Evolutionary conservation across 495 filamentous ascomycete genomes (phyloP).

Genomic region (Hypoxylon trugodes): DNA sequence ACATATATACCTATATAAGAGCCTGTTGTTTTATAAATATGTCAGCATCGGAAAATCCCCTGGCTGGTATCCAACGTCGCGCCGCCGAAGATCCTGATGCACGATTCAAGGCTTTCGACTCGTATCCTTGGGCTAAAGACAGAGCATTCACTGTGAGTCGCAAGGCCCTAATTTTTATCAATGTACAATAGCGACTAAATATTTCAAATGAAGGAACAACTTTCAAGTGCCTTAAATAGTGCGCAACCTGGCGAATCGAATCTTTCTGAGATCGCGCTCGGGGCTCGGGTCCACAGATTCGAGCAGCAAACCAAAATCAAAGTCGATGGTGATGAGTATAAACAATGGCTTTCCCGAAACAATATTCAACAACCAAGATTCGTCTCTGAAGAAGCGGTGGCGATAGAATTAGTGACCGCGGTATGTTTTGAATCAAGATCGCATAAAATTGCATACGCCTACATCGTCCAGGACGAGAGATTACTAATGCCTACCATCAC

Average conservation of each 20-base stretch:
- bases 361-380: constrained; percentile 26
- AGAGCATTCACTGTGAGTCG: constrained; percentile 48
- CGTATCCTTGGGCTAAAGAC: constrained; percentile 45
- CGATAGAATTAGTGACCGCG: constrained; percentile 26
- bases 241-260: constrained; percentile 23
- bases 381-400: constrained; percentile 35
- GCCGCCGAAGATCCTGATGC: constrained; percentile 39
- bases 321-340: constrained; percentile 50
- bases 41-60: constrained; percentile 25
- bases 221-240: constrained; percentile 21
- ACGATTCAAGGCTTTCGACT: constrained; percentile 42
- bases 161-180: not conserved
- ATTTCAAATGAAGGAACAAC: constrained; percentile 22
- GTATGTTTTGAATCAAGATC: constrained; percentile 14
- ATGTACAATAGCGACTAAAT: constrained; percentile 3
- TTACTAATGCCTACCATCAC: constrained; percentile 1
- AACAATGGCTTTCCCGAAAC: constrained; percentile 40
- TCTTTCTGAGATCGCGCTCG: constrained; percentile 46
- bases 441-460: no score
- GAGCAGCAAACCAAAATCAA: constrained; percentile 45
- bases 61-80: constrained; percentile 39
- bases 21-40: constrained; percentile 13
- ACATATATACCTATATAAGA: not conserved
- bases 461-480: no score
- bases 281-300: constrained; percentile 57